Conservation (phyloP, 345 rosid species). For the Euphorbia tirucalli region DNA sequence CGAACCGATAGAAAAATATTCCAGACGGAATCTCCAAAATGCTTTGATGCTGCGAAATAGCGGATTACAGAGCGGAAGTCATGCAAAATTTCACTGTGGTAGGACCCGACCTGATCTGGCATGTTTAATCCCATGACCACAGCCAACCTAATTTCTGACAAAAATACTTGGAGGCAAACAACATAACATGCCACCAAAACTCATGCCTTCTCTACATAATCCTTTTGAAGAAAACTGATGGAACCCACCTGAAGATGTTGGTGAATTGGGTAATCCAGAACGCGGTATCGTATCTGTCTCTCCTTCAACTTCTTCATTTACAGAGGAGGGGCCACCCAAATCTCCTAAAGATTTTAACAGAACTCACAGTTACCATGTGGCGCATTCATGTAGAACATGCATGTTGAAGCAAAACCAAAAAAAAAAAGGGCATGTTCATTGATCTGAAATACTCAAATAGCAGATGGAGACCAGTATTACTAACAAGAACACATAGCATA, state of each 20-base stretch:
- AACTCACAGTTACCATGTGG: not conserved
- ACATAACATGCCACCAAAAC: slow-evolving; percentile 66
- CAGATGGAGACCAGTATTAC: not conserved
- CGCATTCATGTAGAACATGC: not conserved
- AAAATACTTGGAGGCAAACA: slow-evolving; percentile 55
- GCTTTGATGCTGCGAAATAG: slow-evolving; percentile 64
- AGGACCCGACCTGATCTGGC: slow-evolving; percentile 65
- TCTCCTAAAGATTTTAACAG: slow-evolving; percentile 46
- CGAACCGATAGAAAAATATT: slow-evolving; percentile 73
- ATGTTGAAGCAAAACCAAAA: not conserved
- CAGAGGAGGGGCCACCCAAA: slow-evolving; percentile 81
- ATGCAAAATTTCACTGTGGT: slow-evolving; percentile 62
- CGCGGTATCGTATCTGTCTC: slow-evolving; percentile 46
- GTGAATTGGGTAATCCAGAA: slow-evolving; percentile 87
- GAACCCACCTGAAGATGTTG: slow-evolving; percentile 99
- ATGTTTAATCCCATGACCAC: slow-evolving; percentile 67
- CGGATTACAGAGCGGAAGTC: slow-evolving; percentile 55
- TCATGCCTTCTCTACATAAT: slow-evolving; percentile 80
- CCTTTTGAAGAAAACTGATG: slow-evolving; percentile 82
- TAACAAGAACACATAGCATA: not conserved
- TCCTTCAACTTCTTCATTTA: slow-evolving; percentile 52
- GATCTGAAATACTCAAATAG: not conserved
- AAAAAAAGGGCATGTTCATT: not conserved
- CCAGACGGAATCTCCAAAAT: slow-evolving; percentile 66
- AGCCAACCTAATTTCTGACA: slow-evolving; percentile 70